These are phyloP conservation scores for Leucocoprinus leucothites DNA, from an alignment of 768 basidiomycete genomes.

Conservation along the genomic window DNA sequence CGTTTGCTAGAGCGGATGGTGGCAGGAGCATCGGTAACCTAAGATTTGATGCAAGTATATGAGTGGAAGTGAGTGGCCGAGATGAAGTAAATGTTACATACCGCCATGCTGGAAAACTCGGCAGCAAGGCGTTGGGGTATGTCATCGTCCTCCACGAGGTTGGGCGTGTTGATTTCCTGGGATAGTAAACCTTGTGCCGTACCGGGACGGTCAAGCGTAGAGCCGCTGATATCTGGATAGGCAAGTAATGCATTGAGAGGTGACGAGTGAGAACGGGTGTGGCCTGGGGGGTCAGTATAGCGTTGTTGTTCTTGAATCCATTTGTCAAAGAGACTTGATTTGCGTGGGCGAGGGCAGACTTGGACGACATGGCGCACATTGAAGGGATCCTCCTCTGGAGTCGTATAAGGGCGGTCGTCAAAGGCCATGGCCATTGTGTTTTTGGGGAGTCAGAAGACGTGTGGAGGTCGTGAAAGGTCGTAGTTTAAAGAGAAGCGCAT, in stretches of 20 bases:
- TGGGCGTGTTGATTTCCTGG: slow-evolving; percentile 44
- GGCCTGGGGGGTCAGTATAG: neutral
- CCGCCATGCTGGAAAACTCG: neutral
- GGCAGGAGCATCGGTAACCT: slow-evolving; percentile 33
- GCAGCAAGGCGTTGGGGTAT: slow-evolving; percentile 30
- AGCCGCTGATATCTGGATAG: slow-evolving; percentile 35
- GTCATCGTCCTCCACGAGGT: slow-evolving; percentile 50
- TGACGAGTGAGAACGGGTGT: slow-evolving; percentile 14
- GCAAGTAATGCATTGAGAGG: slow-evolving; percentile 37
- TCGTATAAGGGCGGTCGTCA: slow-evolving; percentile 45
- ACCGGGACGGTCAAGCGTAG: slow-evolving; percentile 17
- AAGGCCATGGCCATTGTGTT: no score
- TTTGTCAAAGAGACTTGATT: slow-evolving; percentile 50
- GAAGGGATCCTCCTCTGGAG: slow-evolving; percentile 52
- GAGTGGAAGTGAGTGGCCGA: neutral
- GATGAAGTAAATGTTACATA: slow-evolving; percentile 1
- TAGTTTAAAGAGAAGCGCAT: neutral
- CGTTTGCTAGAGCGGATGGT: slow-evolving; percentile 28
- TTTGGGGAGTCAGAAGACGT: no score
- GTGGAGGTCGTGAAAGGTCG: neutral
- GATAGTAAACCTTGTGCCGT: slow-evolving; percentile 27
- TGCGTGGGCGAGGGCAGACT: slow-evolving; percentile 33
- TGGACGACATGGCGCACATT: slow-evolving; percentile 31
- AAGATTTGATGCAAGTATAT: neutral
- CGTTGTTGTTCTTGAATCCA: slow-evolving; percentile 52